These are phyloP conservation scores for Cladorrhinum sp. DNA, from an alignment of 2,329 filamentous ascomycete genomes.

Conservation along the genomic window DNA sequence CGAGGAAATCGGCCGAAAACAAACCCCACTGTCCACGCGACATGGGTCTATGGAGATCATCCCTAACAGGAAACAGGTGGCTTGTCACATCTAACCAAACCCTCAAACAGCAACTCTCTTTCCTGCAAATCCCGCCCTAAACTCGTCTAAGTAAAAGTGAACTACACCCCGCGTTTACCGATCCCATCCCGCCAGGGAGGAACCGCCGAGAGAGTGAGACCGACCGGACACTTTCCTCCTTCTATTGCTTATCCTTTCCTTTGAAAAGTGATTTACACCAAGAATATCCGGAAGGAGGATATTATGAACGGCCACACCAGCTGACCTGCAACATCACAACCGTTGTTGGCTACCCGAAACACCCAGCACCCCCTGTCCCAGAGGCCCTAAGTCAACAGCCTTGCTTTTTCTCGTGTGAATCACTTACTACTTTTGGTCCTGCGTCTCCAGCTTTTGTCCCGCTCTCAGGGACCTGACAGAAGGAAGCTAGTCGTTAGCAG, in stretches of 20 bases:
- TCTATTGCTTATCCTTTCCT: not conserved
- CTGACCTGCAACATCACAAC: slow-evolving; percentile 1
- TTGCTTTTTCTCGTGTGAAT: slow-evolving; percentile 4
- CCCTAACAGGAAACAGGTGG: not conserved
- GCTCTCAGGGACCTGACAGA: not conserved
- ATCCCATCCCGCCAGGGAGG: not conserved
- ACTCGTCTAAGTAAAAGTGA: not conserved
- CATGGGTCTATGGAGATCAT: not conserved
- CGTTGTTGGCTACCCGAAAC: slow-evolving; percentile 2
- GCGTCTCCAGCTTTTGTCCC: not conserved
- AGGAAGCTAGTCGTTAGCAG: not conserved
- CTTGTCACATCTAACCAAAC: not conserved
- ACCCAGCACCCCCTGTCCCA: not conserved
- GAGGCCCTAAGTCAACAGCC: not conserved
- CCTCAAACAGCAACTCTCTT: not conserved
- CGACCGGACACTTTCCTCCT: not conserved
- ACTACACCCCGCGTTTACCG: not conserved
- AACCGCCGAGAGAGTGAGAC: not conserved
- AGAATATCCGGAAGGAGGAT: not conserved
- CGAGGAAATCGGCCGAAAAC: not conserved
- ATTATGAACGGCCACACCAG: not conserved
- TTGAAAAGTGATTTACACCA: not conserved
- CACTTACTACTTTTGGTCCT: not conserved
- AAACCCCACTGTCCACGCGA: slow-evolving; percentile 2
- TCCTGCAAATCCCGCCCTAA: not conserved